Base-by-base conservation (phyloP, 768 basidiomycete genomes). In the Suillus fuscotomentosus region DNA sequence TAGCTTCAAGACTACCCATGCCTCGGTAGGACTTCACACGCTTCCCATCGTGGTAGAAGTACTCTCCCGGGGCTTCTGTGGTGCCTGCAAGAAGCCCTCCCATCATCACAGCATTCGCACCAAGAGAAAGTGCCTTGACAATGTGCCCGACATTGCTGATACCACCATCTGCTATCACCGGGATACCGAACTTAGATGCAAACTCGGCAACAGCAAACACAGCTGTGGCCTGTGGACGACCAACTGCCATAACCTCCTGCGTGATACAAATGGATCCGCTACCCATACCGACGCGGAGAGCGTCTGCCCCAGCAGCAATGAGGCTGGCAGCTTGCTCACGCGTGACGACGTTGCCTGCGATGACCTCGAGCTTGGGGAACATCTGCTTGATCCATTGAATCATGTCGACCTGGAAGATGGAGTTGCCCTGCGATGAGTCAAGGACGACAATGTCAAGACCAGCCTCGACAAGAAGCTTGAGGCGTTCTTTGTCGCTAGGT, bases 231-330 rank as follows among this genome's bases (percentile, higher is more conserved):
- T 99, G 97, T 1, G 97, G 97, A 17, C 97, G 88, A 15, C 97
- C 97, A 60, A 99, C 97, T 11, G 97, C 97, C 93, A 98, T 99
- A 71, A 99, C 91, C 74, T 99, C 97, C 78, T 99, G 97, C 7
- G 97, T 99, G 79, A 99, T 99, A 76, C 97, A 99, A 73, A 99
- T 99, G 6, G 94, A 97, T 10, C 97, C 97, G 9, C 91, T 93
- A 43, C 97, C 97, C 97, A 99, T 99, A 48, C 97, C 97, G 43
- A 99, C 84, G 27, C 95, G 90, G 13, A 99, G 84, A n/a, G 84
- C 97, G 70, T 99, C 97, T 3, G 96, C 97, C 50, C 97, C 97
- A 3, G 95, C 96, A 10, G 84, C 88, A 69, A 99, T 98, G 65
- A 99, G 87, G 27, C 82, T 87, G 17, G 97, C 97, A 1, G 97